Conservation (phyloP, 495 filamentous ascomycete genomes). For the Poronia punctata region DNA sequence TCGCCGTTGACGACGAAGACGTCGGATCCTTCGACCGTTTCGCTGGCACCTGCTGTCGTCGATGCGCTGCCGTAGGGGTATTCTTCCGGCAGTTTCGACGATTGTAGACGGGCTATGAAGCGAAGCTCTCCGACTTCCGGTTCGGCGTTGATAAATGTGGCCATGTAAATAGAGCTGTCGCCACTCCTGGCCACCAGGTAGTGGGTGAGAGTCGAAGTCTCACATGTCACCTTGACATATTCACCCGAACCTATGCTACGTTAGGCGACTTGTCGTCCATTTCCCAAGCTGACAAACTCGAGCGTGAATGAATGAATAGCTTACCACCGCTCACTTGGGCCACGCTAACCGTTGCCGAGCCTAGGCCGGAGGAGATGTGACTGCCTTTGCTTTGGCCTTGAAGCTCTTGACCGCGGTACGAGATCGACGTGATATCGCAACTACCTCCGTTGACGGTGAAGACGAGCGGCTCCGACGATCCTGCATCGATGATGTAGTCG, state of each 20-base stretch:
- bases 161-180: constrained; percentile 55
- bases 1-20: constrained; percentile 55
- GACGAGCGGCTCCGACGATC: constrained; percentile 45
- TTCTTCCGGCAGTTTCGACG: constrained; percentile 48
- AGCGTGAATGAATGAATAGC: neutral
- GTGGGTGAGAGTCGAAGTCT: constrained; percentile 53
- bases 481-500: constrained; percentile 49
- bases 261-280: constrained; percentile 3
- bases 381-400: constrained; percentile 46
- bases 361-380: constrained; percentile 56
- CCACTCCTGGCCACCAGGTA: constrained; percentile 56
- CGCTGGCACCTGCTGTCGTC: constrained; percentile 43
- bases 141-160: constrained; percentile 54
- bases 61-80: constrained; percentile 43
- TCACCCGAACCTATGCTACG: constrained; percentile 29
- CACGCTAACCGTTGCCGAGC: constrained; percentile 50
- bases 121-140: constrained; percentile 56
- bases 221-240: constrained; percentile 57
- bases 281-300: neutral
- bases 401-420: constrained; percentile 50
- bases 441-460: constrained; percentile 50
- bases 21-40: constrained; percentile 54
- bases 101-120: constrained; percentile 56
- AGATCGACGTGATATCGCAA: constrained; percentile 59
- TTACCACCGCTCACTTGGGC: constrained; percentile 29